Base-by-base conservation (phyloP, 768 basidiomycete species). In the Naganishia vaughanmartiniae region DNA sequence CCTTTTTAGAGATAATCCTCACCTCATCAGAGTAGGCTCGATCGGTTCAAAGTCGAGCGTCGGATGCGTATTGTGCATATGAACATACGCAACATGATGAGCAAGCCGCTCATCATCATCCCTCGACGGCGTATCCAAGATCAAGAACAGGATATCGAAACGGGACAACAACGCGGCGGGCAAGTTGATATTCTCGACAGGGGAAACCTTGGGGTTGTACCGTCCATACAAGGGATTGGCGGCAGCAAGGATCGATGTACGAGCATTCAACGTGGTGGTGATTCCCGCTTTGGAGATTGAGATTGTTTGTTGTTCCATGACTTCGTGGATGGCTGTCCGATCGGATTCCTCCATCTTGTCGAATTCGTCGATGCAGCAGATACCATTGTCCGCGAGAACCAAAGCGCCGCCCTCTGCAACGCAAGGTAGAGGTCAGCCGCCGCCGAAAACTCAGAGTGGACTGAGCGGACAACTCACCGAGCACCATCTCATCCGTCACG, bases 311-410 rank as follows among this genome's bases (percentile, higher is more conserved):
- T 85, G 85, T 76, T 85, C 85, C 96, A 99, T 99, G 71, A 99
- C 96, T 85, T 99, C 96, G 83, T 99, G 96, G 72, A 99, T 98
- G 17, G 96, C 92, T 1, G 96, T 98, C 74, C 96, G 86, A 81
- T 98, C 96, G 0, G 92, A 81, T 83, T 99, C 96, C 74, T 98
- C 96, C 96, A 99, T 99, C 81, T 99, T 98, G 84, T 99, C 96
- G 78, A 99, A 99, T 80, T 99, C 96, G 75, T 99, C 96, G 73
- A 99, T 99, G 81, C 95, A 98, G 84, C 94, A 97, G 77, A 99
- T 99, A 33, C 96, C 96, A 74, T 99, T 99, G 81, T 99, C 96
- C 14, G 96, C 95, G 56, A 99, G 87, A 19, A 99, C 96, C 66
- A 99, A 87, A n/a, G 96, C 96, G 33, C 96, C 96, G 5, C 96